These are phyloP conservation scores for Lasiodiplodia sp. DNA, from an alignment of 2,329 filamentous ascomycete species.

Conservation along the genomic window DNA sequence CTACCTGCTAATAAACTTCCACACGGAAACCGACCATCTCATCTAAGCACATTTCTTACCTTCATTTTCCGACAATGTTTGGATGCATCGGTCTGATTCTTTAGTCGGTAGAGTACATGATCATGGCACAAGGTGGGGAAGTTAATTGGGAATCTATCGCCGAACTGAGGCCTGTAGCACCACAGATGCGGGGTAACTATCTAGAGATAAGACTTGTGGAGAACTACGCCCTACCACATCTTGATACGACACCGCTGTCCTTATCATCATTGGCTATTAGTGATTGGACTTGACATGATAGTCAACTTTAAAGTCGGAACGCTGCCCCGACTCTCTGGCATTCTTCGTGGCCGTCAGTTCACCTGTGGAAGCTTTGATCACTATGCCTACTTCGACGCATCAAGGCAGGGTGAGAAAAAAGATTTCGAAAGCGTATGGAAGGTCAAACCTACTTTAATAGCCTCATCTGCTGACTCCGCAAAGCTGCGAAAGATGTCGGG, in stretches of 20 bases:
- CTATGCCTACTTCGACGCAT: background rate
- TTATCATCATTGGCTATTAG: background rate
- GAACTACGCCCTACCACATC: background rate
- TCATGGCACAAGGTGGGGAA: background rate
- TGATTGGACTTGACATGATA: background rate
- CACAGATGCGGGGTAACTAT: background rate
- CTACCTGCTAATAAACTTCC: no score
- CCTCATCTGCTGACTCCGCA: background rate
- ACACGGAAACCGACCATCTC: no score
- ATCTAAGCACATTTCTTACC: no score
- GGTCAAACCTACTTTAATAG: background rate
- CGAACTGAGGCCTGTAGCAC: background rate
- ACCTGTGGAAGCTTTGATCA: background rate
- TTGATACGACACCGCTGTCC: background rate
- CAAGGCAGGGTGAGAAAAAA: background rate
- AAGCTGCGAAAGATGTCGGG: background rate
- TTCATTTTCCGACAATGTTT: no score
- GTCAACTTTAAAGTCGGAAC: background rate
- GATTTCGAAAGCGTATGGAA: background rate
- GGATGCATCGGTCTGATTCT: background rate
- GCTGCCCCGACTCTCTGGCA: background rate
- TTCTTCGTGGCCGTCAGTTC: background rate
- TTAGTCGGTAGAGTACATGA: background rate
- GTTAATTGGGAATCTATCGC: background rate
- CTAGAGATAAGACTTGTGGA: constrained; percentile 1